Evolutionary conservation across 2,329 filamentous ascomycete species (phyloP), one percentile per base, ranked within the genome.

Genomic region (Penicillium sp.): DNA sequence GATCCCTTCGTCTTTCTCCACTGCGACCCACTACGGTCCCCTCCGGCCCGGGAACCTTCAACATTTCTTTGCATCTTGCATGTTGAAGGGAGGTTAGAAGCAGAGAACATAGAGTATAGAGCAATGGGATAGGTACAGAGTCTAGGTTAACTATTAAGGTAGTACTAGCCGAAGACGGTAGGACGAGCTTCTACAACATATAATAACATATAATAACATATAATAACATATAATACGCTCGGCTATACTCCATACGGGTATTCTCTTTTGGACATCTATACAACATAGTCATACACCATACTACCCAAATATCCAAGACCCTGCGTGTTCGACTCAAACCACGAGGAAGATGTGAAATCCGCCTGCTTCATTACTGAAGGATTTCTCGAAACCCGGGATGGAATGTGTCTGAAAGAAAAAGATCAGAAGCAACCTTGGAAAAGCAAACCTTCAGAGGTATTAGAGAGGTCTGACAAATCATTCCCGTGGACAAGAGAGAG

Each of bases 11-110:
- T 59, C 32, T 58, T 50, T 52, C 56, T 59, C 56, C 58, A 59
- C 58, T 56, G 18, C 38, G 63, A 61, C 60, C 64, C 64, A 65
- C 64, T 61, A 55, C 64, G 63, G 63, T 66, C 61, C 63, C 59
- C 62, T 48, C 60, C 64, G 63, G 60, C 22, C 64, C 64, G 61
- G 63, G 47, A 65, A 66, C 61, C 63, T 66, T 66, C 61, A 64
- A 48, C 52, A 40, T 55, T 50, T 59, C 51, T 55, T 57, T 61
- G 55, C 56, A 62, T 37, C 14, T 54, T 47, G 32, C 32, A 39
- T 29, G 7, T 43, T 39, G n/a, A 31, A 35, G 5, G 24, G 4
- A 10, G 34, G 10, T 7, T 29, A 13, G 16, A 18, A 7, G 2
- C 14, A 44, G n/a, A 45, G 26, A 18, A 31, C 5, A 32, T 5